Base-by-base conservation (phyloP, 495 filamentous ascomycete genomes). In the Neurospora sp. region DNA sequence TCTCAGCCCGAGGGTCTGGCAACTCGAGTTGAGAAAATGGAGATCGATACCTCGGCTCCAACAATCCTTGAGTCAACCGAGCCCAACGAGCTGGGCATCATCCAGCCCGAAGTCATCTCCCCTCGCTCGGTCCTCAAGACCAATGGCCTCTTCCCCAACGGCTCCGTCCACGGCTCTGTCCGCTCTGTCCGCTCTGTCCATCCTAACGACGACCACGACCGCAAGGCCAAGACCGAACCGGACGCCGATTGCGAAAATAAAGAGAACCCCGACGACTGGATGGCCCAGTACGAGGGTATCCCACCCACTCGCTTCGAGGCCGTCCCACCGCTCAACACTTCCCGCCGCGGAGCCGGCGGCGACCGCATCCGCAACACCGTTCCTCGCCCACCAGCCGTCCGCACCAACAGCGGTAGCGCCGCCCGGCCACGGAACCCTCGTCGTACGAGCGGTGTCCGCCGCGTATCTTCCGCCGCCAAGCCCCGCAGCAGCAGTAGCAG, bases 271-370 rank as follows among this genome's bases (percentile, higher is more conserved):
- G 75, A 77, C 16, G 76, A 75, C 61, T 86, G 85, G 85, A 79
- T 74, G 27, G 73, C 75, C 27, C 74, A 79, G 20, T 86, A 86
- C 72, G 78, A 79, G 6, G 82, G 84, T 46, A 94, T 97, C 69
- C 93, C 94, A 0, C 86, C 92, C 2, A 90, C 87, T 40, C 87
- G 94, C 72, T 97, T 96, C 80, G 92, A 96, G 76, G 89, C 97
- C 68, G 95, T 91, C 77, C 94, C 94, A 44, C 91, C 92, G 4
- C 83, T 94, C 31, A 80, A 78, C 35, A 78, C 81, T 35, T 71
- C 81, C 72, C 71, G 81, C 35, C 71, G 81, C 27, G 68, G 70
- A 14, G 80, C 79, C 46, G 73, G 79, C 16, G 68, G 69, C 37
- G 80, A 80, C 46, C 74, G 79, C 16, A 74, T 74, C 7, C 74